Percentiles rank a stretch among this genome's conserved stretches.
Conservation (phyloP, 176 grass and related monocot genomes). For the Lolium perenne region DNA sequence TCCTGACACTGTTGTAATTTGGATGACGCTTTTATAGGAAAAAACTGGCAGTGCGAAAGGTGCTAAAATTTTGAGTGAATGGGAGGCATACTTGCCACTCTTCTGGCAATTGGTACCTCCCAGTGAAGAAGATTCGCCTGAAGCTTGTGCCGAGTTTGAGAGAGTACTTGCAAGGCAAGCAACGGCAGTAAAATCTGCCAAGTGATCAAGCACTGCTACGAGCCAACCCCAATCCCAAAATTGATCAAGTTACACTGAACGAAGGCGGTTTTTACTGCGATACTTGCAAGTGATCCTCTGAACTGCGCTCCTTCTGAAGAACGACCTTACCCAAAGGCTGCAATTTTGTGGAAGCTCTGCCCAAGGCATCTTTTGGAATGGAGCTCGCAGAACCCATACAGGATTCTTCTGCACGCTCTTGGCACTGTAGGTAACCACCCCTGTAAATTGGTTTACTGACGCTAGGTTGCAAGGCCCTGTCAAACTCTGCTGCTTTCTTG, state of each 20-base stretch:
- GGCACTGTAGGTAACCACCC: conserved; percentile 54
- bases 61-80: conserved; percentile 78
- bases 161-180: conserved; percentile 77
- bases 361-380: conserved; percentile 42
- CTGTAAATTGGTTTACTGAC: conserved; percentile 62
- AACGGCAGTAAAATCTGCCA: conserved; percentile 66
- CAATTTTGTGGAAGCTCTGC: conserved; percentile 51
- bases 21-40: conserved; percentile 52
- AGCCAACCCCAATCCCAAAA: neutral
- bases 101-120: conserved; percentile 99
- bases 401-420: conserved; percentile 34
- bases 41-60: conserved; percentile 98
- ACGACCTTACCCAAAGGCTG: conserved; percentile 24
- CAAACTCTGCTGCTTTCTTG: conserved; percentile 48
- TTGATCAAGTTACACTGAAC: conserved; percentile 4
- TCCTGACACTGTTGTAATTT: conserved; percentile 7
- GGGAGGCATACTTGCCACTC: conserved; percentile 95
- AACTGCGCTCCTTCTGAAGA: conserved; percentile 32
- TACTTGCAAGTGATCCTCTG: conserved; percentile 23
- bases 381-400: conserved; percentile 32
- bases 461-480: conserved; percentile 45
- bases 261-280: conserved; percentile 12
- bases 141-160: conserved; percentile 95
- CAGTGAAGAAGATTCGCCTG: conserved; percentile 99
- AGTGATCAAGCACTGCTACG: conserved; percentile 35